Evolutionary conservation across 129 eudicot species (phyloP), one percentile per base, ranked within the genome.

Genomic region (Pseudognaphalium luteoalbum): DNA sequence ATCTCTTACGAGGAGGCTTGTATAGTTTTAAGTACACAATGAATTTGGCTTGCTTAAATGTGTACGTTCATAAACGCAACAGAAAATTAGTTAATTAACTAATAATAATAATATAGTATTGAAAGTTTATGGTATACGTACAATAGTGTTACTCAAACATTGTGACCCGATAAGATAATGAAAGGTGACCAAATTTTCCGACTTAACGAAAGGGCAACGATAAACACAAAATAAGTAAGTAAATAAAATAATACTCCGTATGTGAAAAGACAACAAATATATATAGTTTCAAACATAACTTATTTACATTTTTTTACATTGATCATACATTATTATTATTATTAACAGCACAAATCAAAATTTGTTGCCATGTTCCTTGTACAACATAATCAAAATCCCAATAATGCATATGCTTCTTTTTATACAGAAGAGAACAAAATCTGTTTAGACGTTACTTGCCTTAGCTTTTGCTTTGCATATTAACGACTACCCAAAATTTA

Each of bases 291-390:
- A 74, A 74, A 68, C 80, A 67, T 80, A 71, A 67, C 22, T 34
- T 73, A 74, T 80, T 66, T 80, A 80, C 80, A 67, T 66, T 28
- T 78, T 52, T 63, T 2, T 62, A 63, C 68, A 63, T 25, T 25
- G 28, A 25, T 63, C 68, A 34, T 66, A 72, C 74, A 66, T 73
- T 32, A 42, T 65, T 16, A 42, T 65, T 16, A 37, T 52, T 72
- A 65, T 73, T 21, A 16, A 21, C 32, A 16, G 32, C 61, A 80
- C 75, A 44, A 33, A 65, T 17, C 80, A 74, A 80, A 74, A 80
- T 68, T 80, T 68, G 44, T 74, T 54, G 74, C 61, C 60, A 73
- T 67, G 32, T 41, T 28, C 59, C 50, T 35, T 22, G 41, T 67
- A 54, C n/a, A 76, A 76, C 17, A 47, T 56, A 16, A 67, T 22